phyloP scores from a whole-genome alignment of 345 rosid genomes.

The Camelina laxa region DNA sequence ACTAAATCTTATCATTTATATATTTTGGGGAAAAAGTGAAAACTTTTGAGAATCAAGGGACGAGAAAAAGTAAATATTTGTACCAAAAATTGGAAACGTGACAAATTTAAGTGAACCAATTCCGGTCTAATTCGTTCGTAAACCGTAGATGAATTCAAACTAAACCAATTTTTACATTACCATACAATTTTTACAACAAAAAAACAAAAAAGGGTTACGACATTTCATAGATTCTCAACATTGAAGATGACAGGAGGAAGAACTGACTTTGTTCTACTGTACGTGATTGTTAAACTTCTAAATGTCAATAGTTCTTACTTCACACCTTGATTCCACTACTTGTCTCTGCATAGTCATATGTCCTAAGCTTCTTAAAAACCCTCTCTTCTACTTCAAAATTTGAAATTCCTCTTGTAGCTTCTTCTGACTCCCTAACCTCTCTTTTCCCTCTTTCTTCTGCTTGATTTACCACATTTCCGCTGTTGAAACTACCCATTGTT shows the following conservation, averaged over 20 bases:
- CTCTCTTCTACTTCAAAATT: slow-evolving; percentile 48
- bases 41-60: slow-evolving; percentile 33
- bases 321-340: slow-evolving; percentile 35
- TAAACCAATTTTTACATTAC: background rate
- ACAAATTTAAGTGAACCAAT: slow-evolving; percentile 9
- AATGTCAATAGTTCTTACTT: background rate
- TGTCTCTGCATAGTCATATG: slow-evolving; percentile 41
- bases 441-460: slow-evolving; percentile 46
- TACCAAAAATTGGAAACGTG: slow-evolving; percentile 11
- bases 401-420: slow-evolving; percentile 34
- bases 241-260: slow-evolving; percentile 9
- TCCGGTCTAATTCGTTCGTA: background rate
- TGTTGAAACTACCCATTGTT: slow-evolving; percentile 38
- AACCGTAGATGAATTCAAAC: background rate
- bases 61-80: slow-evolving; percentile 6
- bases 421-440: slow-evolving; percentile 41
- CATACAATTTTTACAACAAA: too few relatives aligned
- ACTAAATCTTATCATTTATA: background rate
- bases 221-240: slow-evolving; percentile 1
- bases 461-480: slow-evolving; percentile 43
- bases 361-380: slow-evolving; percentile 53
- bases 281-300: slow-evolving; percentile 23
- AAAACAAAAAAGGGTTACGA: background rate
- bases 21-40: slow-evolving; percentile 2
- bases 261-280: background rate